phyloP scores from a whole-genome alignment of 148 eudicot species.

The Vaccinium myrtillus region DNA sequence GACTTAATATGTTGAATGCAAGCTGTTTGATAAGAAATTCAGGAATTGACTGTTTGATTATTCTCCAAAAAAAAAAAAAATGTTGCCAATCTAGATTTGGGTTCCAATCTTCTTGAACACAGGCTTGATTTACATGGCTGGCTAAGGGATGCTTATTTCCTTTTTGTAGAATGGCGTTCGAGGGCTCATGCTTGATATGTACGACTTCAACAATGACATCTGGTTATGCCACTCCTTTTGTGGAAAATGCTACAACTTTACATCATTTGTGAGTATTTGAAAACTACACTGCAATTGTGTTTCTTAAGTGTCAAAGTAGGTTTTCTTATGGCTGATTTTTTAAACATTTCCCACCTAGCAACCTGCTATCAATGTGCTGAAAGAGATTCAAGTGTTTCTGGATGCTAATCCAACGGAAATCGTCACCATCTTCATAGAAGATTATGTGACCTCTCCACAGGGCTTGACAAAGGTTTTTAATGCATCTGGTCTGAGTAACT shows the following conservation, averaged over 20 bases:
- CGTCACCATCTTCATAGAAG: conserved; percentile 82
- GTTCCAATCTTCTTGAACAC: not conserved
- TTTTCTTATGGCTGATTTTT: not conserved
- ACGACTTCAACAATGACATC: conserved; percentile 74
- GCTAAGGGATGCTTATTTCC: not conserved
- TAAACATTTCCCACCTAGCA: conserved; percentile 40
- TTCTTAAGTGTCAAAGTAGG: not conserved
- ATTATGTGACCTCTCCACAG: conserved; percentile 64
- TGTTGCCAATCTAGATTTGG: not conserved
- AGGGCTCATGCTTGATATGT: conserved; percentile 95
- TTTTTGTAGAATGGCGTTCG: conserved; percentile 83
- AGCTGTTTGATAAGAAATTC: not conserved
- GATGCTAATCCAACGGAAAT: conserved; percentile 73
- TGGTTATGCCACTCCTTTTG: conserved; percentile 87
- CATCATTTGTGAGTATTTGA: conserved; percentile 73
- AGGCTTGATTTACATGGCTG: not conserved
- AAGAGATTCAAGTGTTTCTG: conserved; percentile 65
- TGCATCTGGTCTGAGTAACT: conserved; percentile 67
- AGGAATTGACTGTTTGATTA: not conserved
- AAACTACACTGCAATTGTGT: not conserved
- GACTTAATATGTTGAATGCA: not conserved
- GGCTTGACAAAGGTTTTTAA: conserved; percentile 73
- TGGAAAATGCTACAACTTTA: conserved; percentile 72
- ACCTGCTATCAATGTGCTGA: conserved; percentile 80
- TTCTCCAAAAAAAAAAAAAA: not conserved